Percentiles rank a stretch among this genome's conserved stretches.
Evolutionary conservation across 2,329 filamentous ascomycete genomes (phyloP).

Genomic region (Sphaerulina musiva): DNA sequence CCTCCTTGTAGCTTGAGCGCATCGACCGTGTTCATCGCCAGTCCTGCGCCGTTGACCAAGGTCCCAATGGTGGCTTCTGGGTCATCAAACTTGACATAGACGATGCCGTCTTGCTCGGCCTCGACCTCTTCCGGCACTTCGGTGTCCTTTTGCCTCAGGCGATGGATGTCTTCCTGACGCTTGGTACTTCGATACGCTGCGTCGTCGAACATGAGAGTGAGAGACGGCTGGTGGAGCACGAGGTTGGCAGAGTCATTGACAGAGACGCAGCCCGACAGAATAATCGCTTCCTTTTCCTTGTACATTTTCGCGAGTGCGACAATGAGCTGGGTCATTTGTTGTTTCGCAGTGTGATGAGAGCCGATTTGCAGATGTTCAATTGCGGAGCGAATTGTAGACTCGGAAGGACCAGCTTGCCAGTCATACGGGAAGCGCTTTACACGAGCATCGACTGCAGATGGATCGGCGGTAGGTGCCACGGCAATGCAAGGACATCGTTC

Average conservation of each 20-base stretch:
- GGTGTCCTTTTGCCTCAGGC: conserved; percentile 46
- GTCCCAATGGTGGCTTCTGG: conserved; percentile 64
- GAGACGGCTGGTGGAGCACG: conserved; percentile 46
- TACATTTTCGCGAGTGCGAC: conserved; percentile 54
- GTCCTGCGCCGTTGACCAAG: conserved; percentile 79
- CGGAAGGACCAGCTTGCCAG: conserved; percentile 45
- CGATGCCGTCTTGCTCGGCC: conserved; percentile 65
- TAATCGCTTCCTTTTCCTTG: conserved; percentile 58
- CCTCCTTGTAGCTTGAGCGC: conserved; percentile 64
- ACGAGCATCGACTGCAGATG: conserved; percentile 38
- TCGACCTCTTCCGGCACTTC: conserved; percentile 54
- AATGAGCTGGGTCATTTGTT: conserved; percentile 44
- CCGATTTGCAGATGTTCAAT: conserved; percentile 51
- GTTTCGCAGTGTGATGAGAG: conserved; percentile 39
- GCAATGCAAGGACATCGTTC: conserved; percentile 58
- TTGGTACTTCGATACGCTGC: conserved; percentile 57
- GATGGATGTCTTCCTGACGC: conserved; percentile 57
- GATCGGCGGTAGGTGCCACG: conserved; percentile 48
- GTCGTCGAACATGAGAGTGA: conserved; percentile 63
- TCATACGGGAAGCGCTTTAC: conserved; percentile 56
- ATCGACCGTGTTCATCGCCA: conserved; percentile 88
- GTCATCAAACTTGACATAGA: conserved; percentile 61
- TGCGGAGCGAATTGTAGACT: conserved; percentile 37
- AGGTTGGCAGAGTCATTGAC: conserved; percentile 34
- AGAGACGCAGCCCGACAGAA: conserved; percentile 49